phyloP scores from a whole-genome alignment of 225 moss, liverwort and hornwort species.

The Climacium dendroides region DNA sequence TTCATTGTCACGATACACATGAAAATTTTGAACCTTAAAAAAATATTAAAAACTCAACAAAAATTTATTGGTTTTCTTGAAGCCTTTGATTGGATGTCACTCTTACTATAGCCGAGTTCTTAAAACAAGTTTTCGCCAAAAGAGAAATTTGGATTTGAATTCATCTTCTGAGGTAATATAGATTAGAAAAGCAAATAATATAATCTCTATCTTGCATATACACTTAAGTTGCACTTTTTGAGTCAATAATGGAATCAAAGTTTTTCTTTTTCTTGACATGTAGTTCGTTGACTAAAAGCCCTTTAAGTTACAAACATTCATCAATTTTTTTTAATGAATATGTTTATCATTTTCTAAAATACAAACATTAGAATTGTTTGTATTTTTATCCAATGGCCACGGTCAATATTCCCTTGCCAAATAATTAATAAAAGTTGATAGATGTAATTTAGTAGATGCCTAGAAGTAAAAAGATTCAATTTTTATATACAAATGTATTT shows the following conservation, averaged over 20 bases:
- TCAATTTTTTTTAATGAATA: background rate
- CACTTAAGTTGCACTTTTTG: background rate
- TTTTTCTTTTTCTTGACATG: background rate
- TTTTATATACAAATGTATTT: too few relatives aligned
- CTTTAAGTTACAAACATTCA: background rate
- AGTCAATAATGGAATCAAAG: background rate
- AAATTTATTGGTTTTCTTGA: too few relatives aligned
- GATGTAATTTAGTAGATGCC: too few relatives aligned
- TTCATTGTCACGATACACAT: background rate
- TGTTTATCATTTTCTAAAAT: background rate
- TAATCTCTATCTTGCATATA: background rate
- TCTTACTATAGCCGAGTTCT: background rate
- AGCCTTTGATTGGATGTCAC: fast-evolving
- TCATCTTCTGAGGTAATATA: background rate
- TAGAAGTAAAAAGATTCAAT: too few relatives aligned
- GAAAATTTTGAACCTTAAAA: background rate
- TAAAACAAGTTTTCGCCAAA: background rate
- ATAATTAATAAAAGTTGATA: too few relatives aligned
- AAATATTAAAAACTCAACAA: background rate
- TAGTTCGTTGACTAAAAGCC: background rate
- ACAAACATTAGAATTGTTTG: background rate
- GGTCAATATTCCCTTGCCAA: too few relatives aligned
- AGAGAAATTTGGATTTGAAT: background rate
- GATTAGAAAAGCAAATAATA: background rate
- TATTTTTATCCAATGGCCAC: fast-evolving